Percentiles rank a stretch among this genome's conserved stretches.
phyloP scores from a whole-genome alignment of 306 rosid genomes.

The Carpinus fangiana region DNA sequence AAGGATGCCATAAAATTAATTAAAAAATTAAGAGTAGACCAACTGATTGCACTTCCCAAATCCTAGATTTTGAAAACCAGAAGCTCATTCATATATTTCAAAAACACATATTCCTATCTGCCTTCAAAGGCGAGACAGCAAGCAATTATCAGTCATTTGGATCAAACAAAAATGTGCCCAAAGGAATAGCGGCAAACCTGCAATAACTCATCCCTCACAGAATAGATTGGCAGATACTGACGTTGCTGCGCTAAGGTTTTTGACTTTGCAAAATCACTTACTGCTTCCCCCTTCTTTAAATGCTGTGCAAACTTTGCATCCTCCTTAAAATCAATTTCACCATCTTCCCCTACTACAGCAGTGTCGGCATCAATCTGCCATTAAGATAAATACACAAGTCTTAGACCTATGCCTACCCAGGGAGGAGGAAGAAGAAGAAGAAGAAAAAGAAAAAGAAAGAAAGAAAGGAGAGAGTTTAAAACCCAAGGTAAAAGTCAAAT shows the following conservation, averaged over 20 bases:
- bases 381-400: slow-evolving; percentile 19
- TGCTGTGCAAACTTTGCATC: slow-evolving; percentile 98
- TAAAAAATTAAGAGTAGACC: not conserved
- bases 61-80: not conserved
- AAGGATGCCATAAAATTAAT: not conserved
- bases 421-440: not conserved
- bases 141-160: not conserved
- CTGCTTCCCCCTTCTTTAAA: slow-evolving; percentile 91
- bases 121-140: not conserved
- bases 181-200: slow-evolving; percentile 56
- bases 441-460: too few species aligned
- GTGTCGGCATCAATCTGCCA: slow-evolving; percentile 94
- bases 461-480: not conserved
- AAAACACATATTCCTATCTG: not conserved
- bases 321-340: slow-evolving; percentile 95
- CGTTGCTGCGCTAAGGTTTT: slow-evolving; percentile 86
- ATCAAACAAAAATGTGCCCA: slow-evolving; percentile 3
- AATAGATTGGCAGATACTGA: slow-evolving; percentile 91
- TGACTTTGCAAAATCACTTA: slow-evolving; percentile 92
- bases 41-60: not conserved
- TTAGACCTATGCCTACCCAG: not conserved
- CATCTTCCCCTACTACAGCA: slow-evolving; percentile 83
- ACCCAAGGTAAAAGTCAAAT: slow-evolving; percentile 25
- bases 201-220: slow-evolving; percentile 88
- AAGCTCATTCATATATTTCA: not conserved